A percentile compares a stretch with the other conserved stretches of the same genome.
Evolutionary conservation across 1,284 basidiomycete genomes (phyloP).

Genomic region (Cystobasidium slooffiae): DNA sequence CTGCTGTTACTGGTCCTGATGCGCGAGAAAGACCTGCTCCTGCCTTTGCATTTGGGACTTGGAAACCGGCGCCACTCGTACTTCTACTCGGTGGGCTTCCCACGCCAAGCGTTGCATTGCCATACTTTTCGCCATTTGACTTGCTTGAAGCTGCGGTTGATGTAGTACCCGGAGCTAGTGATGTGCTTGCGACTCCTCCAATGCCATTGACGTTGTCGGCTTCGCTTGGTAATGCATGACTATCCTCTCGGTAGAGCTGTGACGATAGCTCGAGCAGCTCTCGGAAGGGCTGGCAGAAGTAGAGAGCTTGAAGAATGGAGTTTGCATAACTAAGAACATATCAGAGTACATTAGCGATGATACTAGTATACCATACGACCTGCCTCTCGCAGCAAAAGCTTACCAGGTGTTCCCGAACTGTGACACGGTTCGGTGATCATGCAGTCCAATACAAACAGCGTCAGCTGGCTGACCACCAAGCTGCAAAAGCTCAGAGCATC

Average conservation of each 20-base stretch:
- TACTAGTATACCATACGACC: too few relatives aligned
- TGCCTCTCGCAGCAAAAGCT: neutral
- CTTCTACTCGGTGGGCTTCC: neutral
- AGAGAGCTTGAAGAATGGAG: slow-evolving; percentile 93
- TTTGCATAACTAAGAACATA: slow-evolving; percentile 75
- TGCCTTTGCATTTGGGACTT: neutral
- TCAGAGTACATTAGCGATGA: too few relatives aligned
- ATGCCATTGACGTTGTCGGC: neutral
- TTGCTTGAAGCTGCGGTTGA: neutral
- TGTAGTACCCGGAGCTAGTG: slow-evolving; percentile 19
- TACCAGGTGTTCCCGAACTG: slow-evolving; percentile 43
- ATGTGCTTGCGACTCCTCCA: slow-evolving; percentile 6
- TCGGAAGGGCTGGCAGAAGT: slow-evolving; percentile 81
- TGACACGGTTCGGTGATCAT: neutral
- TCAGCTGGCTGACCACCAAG: neutral
- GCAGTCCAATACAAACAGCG: neutral
- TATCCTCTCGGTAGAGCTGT: slow-evolving; percentile 13
- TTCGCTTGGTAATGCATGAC: neutral
- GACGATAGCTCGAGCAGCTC: slow-evolving; percentile 63
- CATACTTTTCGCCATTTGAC: neutral
- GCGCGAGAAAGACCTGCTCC: neutral
- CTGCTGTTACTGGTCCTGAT: neutral
- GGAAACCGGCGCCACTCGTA: slow-evolving; percentile 2
- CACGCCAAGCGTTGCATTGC: slow-evolving; percentile 12
- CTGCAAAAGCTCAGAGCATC: too few relatives aligned